Percentiles rank a stretch among this genome's conserved stretches.
Conservation (phyloP, 169 alveolate genomes). For the Plasmodium adleri region DNA sequence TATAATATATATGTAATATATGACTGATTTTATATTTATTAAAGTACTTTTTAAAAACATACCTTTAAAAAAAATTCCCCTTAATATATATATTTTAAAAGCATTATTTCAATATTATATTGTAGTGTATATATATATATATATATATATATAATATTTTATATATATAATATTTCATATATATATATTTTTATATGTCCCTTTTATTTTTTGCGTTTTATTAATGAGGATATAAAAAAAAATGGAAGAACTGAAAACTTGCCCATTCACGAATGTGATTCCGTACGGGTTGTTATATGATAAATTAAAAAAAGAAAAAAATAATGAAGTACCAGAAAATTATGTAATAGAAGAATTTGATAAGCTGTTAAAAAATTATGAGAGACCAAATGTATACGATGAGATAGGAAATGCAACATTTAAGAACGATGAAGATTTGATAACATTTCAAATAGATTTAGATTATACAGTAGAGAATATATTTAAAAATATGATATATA, state of each 20-base stretch:
- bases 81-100: no score
- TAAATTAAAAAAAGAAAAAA: slow-evolving; percentile 31
- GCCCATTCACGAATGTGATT: slow-evolving; percentile 64
- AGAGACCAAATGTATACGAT: slow-evolving; percentile 56
- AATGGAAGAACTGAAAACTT: slow-evolving; percentile 27
- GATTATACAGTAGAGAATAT: slow-evolving; percentile 66
- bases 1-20: no score
- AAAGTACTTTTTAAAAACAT: no score
- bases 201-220: neutral
- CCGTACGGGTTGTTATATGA: slow-evolving; percentile 51
- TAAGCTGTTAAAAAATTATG: slow-evolving; percentile 18
- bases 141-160: no score
- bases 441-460: slow-evolving; percentile 45
- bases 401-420: slow-evolving; percentile 1
- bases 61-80: no score
- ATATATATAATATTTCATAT: no score
- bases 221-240: neutral
- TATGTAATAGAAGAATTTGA: slow-evolving; percentile 32
- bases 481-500: slow-evolving; percentile 37
- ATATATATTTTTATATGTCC: no score
- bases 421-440: slow-evolving; percentile 18
- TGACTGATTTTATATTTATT: no score
- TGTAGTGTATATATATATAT: no score
- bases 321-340: slow-evolving; percentile 21
- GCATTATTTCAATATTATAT: no score